phyloP scores from a whole-genome alignment of 768 basidiomycete species.

The Porpolomopsis calyptriformis region DNA sequence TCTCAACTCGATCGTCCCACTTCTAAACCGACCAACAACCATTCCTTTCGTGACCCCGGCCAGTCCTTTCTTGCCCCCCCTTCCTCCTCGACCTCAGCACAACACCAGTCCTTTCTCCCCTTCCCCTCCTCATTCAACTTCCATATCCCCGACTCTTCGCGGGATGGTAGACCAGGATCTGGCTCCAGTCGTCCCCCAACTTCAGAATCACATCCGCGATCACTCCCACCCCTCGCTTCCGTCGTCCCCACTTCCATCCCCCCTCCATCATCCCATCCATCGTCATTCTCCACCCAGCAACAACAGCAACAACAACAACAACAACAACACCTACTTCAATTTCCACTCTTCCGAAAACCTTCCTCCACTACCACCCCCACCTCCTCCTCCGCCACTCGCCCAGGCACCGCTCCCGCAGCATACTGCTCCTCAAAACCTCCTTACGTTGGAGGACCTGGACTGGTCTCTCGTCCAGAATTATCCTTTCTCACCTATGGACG shows the following conservation, averaged over 20 bases:
- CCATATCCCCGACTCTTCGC: slow-evolving; percentile 18
- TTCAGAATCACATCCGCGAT: slow-evolving; percentile 30
- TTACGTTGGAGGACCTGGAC: slow-evolving; percentile 40
- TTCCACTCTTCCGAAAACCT: slow-evolving; percentile 49
- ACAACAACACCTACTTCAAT: slow-evolving; percentile 42
- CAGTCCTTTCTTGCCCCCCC: slow-evolving; percentile 72
- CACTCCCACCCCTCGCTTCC: slow-evolving; percentile 65
- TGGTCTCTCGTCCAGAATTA: slow-evolving; percentile 36
- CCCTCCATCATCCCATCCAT: slow-evolving; percentile 30
- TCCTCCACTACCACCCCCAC: too few relatives aligned
- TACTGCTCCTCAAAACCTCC: slow-evolving; percentile 43
- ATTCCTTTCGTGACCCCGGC: slow-evolving; percentile 74
- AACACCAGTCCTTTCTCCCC: slow-evolving; percentile 64
- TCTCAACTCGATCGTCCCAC: slow-evolving; percentile 28
- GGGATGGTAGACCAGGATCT: slow-evolving; percentile 19
- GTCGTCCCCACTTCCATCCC: slow-evolving; percentile 66
- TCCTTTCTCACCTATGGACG: slow-evolving; percentile 31
- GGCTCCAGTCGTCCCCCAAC: slow-evolving; percentile 40
- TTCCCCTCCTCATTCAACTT: slow-evolving; percentile 29
- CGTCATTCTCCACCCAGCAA: slow-evolving; percentile 24
- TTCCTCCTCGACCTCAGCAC: slow-evolving; percentile 30
- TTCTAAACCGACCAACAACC: slow-evolving; percentile 23
- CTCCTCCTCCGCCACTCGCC: slow-evolving; percentile 54
- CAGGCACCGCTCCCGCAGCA: slow-evolving; percentile 62
- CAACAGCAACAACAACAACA: slow-evolving; percentile 23